Evolutionary conservation across 1,284 basidiomycete genomes (phyloP).

Genomic region (Rhodotorula sp.): DNA sequence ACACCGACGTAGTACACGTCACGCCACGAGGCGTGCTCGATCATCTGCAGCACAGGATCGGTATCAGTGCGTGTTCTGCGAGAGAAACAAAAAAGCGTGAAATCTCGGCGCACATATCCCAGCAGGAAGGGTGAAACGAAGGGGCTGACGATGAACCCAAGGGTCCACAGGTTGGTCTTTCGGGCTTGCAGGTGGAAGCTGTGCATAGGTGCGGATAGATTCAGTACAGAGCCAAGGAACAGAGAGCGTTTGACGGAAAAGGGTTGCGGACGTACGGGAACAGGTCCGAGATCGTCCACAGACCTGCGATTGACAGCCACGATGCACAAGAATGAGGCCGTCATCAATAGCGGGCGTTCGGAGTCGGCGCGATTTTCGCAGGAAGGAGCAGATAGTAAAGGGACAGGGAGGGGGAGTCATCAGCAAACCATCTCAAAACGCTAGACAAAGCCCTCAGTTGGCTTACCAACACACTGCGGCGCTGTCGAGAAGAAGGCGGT

Average conservation of each 20-base stretch:
- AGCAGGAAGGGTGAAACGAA: conserved; percentile 35
- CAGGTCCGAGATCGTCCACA: conserved; percentile 53
- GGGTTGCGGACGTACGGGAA: conserved; percentile 55
- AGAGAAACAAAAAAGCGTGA: neutral
- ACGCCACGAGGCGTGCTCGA: neutral
- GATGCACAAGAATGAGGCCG: no score
- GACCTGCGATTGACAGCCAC: neutral
- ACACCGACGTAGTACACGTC: conserved; percentile 63
- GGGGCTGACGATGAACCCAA: conserved; percentile 64
- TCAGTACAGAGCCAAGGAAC: neutral
- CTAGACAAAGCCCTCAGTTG: neutral
- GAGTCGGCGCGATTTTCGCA: no score
- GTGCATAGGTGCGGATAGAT: neutral
- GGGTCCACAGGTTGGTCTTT: conserved; percentile 72
- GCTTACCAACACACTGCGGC: conserved; percentile 36
- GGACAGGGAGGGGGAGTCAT: no score
- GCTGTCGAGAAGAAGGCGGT: conserved; percentile 65
- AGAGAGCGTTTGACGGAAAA: neutral
- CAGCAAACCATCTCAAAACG: neutral
- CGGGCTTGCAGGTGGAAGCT: conserved; percentile 65
- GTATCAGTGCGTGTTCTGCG: conserved; percentile 51
- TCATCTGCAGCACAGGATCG: conserved; percentile 67
- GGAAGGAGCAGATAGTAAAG: no score
- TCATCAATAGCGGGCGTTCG: no score
- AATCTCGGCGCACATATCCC: neutral